A percentile compares a stretch with the other conserved stretches of the same genome.
Conservation (phyloP, 768 basidiomycete species). For the Boletus subparvulus region DNA sequence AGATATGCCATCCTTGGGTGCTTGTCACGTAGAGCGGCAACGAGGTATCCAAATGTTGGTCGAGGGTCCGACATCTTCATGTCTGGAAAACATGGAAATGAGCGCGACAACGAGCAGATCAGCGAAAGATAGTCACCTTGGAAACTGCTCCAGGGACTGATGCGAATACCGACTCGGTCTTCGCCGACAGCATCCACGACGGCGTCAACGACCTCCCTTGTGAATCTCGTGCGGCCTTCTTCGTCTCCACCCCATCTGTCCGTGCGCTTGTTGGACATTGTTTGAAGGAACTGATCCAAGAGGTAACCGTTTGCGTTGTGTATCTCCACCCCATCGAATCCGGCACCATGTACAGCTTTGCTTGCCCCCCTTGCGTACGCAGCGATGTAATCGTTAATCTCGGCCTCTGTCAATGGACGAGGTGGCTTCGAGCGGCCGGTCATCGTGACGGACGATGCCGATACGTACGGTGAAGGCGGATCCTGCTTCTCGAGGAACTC, state of each 20-base stretch:
- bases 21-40: slow-evolving; percentile 37
- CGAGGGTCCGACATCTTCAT: slow-evolving; percentile 57
- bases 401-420: slow-evolving; percentile 24
- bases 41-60: slow-evolving; percentile 54
- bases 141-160: slow-evolving; percentile 54
- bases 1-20: slow-evolving; percentile 46
- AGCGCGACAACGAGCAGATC: not conserved
- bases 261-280: slow-evolving; percentile 53
- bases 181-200: slow-evolving; percentile 52
- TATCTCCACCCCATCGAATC: slow-evolving; percentile 49
- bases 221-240: slow-evolving; percentile 58
- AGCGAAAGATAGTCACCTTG: slow-evolving; percentile 32
- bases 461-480: slow-evolving; percentile 36
- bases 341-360: slow-evolving; percentile 37
- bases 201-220: slow-evolving; percentile 53
- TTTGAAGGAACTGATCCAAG: slow-evolving; percentile 62
- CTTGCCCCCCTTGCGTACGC: slow-evolving; percentile 33
- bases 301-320: slow-evolving; percentile 47
- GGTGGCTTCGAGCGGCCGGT: slow-evolving; percentile 12
- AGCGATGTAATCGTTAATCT: slow-evolving; percentile 34
- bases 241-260: slow-evolving; percentile 71
- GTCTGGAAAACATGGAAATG: slow-evolving; percentile 25
- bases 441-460: slow-evolving; percentile 33
- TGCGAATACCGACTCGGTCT: slow-evolving; percentile 51
- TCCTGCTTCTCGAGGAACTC: slow-evolving; percentile 28